A percentile compares a stretch with the other conserved stretches of the same genome.
phyloP scores from a whole-genome alignment of 768 basidiomycete species.

The Erythrobasidium yunnanense region DNA sequence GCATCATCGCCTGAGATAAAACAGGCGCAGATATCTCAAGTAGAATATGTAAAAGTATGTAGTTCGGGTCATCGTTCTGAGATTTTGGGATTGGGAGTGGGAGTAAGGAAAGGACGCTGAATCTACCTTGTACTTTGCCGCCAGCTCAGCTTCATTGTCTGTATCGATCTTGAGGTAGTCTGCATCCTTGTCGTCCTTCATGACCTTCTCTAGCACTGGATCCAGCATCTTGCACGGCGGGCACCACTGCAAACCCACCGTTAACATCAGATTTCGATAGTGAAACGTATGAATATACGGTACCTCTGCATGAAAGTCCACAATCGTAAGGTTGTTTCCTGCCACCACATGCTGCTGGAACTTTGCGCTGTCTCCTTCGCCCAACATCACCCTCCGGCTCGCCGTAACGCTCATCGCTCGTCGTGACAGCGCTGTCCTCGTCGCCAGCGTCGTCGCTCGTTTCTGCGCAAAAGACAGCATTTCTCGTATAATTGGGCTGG shows the following conservation, averaged over 20 bases:
- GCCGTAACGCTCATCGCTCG: background rate
- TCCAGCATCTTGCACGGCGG: slow-evolving; percentile 20
- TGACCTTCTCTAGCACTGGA: slow-evolving; percentile 16
- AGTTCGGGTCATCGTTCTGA: slow-evolving; percentile 7
- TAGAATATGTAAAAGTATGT: slow-evolving; percentile 20
- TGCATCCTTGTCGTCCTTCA: slow-evolving; percentile 4
- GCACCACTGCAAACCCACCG: background rate
- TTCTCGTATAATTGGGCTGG: too few species aligned
- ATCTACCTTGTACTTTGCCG: slow-evolving; percentile 23
- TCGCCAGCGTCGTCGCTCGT: too few species aligned
- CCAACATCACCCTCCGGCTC: background rate
- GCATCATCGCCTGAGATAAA: background rate
- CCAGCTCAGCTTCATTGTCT: slow-evolving; percentile 5
- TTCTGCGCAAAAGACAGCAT: too few species aligned
- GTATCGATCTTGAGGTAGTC: slow-evolving; percentile 19
- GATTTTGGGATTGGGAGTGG: background rate
- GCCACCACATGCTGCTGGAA: slow-evolving; percentile 22
- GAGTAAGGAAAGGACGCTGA: background rate
- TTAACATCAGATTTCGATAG: background rate
- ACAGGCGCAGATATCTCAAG: slow-evolving; percentile 27
- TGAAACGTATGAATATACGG: background rate
- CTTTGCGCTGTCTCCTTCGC: background rate
- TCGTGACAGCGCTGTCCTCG: too few species aligned
- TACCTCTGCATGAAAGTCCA: slow-evolving; percentile 20
- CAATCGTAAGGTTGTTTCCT: slow-evolving; percentile 18